Base-by-base conservation (phyloP, 2,329 filamentous ascomycete species). In the Talaromyces rugulosus region DNA sequence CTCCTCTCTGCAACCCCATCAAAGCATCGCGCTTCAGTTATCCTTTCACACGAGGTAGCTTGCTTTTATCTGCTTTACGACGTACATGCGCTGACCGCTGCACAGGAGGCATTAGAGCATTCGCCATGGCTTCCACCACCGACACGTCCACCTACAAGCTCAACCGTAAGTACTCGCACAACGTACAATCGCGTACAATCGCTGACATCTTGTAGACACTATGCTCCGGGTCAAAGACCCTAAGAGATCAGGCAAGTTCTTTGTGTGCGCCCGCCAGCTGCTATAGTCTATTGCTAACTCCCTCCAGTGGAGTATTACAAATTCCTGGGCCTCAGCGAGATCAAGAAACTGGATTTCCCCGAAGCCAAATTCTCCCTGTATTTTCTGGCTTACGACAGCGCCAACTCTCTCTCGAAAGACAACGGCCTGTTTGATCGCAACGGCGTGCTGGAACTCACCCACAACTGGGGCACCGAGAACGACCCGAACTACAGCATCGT, bases 211-310 rank as follows among this genome's bases (percentile, higher is more conserved):
- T 12, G 59, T 44, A 79, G 75, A 80, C 66, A 77, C 79, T 42
- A 95, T 91, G 91, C 83, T 96, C 74, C 89, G 94, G 76, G 90
- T 98, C 73, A 98, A 98, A 79, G 92, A 99, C 79, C 94, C 94
- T 11, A 89, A 93, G 78, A 86, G 83, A 73, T 92, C 89, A 44
- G 78, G 89, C 89, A 80, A 55, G 78, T 72, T n/a, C 47, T 28
- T 42, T 12, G 51, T 33, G n/a, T 51, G 44, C 18, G 27, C 42
- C 23, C 33, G 27, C 44, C 30, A 30, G 60, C 61, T 34, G 52
- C 8, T 44, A 7, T 16, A 36, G 44, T 33, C 51, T 8, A n/a
- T 51, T 59, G 18, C 62, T 62, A 31, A 50, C 62, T 55, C 23
- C 33, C 42, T 42, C 16, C 52, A 85, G 87, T 98, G 77, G 90